Conservation (phyloP, 148 eudicot species). For the Camellia lanceoleosa region DNA sequence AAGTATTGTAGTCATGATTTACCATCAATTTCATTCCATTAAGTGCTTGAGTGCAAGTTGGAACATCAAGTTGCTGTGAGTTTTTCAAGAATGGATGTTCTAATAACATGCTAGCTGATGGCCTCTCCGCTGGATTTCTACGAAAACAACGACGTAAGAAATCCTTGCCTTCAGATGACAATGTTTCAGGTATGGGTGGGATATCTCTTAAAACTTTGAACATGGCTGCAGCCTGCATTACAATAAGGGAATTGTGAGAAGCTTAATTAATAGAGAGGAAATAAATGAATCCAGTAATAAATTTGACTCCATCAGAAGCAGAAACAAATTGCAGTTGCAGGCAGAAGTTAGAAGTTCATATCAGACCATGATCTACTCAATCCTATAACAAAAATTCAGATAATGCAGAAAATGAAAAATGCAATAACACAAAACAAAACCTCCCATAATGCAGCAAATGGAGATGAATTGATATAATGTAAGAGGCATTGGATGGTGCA, state of each 20-base stretch:
- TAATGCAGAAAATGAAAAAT: too few relatives aligned
- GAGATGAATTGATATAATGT: too few relatives aligned
- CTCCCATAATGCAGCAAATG: too few relatives aligned
- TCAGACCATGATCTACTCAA: neutral
- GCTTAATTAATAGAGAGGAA: too few relatives aligned
- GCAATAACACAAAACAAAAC: too few relatives aligned
- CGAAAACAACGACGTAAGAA: constrained; percentile 73
- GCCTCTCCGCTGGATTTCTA: constrained; percentile 88
- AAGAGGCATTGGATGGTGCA: too few relatives aligned
- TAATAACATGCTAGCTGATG: constrained; percentile 66
- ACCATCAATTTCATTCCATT: constrained; percentile 28
- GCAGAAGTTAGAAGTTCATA: neutral
- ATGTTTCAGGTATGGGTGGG: constrained; percentile 75
- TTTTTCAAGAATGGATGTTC: constrained; percentile 71
- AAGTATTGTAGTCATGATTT: constrained; percentile 8
- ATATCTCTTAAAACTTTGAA: constrained; percentile 83
- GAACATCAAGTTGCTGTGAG: constrained; percentile 38
- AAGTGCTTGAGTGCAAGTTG: constrained; percentile 20
- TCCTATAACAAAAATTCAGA: too few relatives aligned
- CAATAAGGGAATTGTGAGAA: neutral
- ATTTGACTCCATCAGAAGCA: neutral
- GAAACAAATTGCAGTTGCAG: neutral
- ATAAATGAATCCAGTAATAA: neutral
- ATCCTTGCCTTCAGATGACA: constrained; percentile 87
- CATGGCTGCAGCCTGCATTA: constrained; percentile 86